phyloP scores from a whole-genome alignment of 352 stramenopile genomes.

The Phytopythium litorale region DNA sequence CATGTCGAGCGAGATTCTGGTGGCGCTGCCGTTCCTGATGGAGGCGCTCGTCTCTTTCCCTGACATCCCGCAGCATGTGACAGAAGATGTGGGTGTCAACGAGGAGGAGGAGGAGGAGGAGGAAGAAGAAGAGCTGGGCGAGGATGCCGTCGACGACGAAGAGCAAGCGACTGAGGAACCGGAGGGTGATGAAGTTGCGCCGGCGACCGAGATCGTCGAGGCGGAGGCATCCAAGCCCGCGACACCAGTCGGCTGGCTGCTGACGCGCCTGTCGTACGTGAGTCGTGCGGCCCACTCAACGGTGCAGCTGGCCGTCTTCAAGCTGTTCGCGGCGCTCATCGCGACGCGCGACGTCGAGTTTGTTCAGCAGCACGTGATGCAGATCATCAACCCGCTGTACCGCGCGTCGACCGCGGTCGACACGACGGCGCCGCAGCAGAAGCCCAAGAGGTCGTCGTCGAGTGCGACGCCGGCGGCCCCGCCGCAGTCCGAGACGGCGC shows the following conservation, averaged over 20 bases:
- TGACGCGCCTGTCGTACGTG: slow-evolving; percentile 81
- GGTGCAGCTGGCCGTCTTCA: slow-evolving; percentile 76
- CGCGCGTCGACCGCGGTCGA: slow-evolving; percentile 53
- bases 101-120: slow-evolving; percentile 18
- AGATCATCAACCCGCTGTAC: slow-evolving; percentile 85
- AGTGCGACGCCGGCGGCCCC: neutral
- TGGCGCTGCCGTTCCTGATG: slow-evolving; percentile 58
- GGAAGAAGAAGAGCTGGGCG: slow-evolving; percentile 13
- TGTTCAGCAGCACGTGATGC: slow-evolving; percentile 57
- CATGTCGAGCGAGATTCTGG: slow-evolving; percentile 52
- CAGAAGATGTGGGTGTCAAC: slow-evolving; percentile 12
- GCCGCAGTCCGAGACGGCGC: slow-evolving; percentile 35
- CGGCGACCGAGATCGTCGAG: slow-evolving; percentile 21
- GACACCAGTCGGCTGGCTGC: slow-evolving; percentile 76
- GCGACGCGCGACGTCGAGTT: slow-evolving; percentile 46
- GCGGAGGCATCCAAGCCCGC: slow-evolving; percentile 36
- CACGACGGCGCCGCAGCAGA: slow-evolving; percentile 32
- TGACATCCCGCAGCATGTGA: slow-evolving; percentile 64
- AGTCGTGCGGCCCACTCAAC: slow-evolving; percentile 42
- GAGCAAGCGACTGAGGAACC: slow-evolving; percentile 12
- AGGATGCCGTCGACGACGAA: slow-evolving; percentile 10
- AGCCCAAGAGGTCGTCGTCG: slow-evolving; percentile 13
- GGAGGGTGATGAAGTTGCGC: slow-evolving; percentile 2
- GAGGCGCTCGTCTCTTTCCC: slow-evolving; percentile 45
- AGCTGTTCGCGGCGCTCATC: slow-evolving; percentile 82